Base-by-base conservation (phyloP, 306 rosid genomes). In the Astragalus glycyphyllos region DNA sequence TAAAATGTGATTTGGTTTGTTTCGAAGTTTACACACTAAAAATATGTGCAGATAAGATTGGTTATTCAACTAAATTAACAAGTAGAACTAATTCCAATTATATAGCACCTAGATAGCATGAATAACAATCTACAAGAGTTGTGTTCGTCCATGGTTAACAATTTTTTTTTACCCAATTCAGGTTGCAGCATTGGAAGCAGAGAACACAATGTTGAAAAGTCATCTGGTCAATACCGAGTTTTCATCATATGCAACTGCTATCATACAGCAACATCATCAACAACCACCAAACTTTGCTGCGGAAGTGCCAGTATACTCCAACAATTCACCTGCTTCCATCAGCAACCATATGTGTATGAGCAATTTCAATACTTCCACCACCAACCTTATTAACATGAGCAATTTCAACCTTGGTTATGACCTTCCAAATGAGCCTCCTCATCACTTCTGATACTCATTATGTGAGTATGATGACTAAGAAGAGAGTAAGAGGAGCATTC, bases 171-270 rank as follows among this genome's bases (percentile, higher is more conserved):
- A 29, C 29, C 71, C 11, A 65, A 31, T 75, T 44, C 73, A 92
- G 98, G 95, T 92, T 75, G 73, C 87, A 63, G 71, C 86, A 1
- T 71, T 87, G 73, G 88, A 87, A 81, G 79, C 79, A 4, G 89
- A 92, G 75, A 75, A 87, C 11, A 71, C 75, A 0, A 68, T 76
- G 82, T 80, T 89, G 75, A 84, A 92, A 71, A 77, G 42, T 47
- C 92, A 84, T 57, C 20, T 86, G 63, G 80, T 89, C 55, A 87
- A 80, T 45, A 81, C 71, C n/a, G 48, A 86, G 69, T 58, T 69
- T 63, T 87, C 85, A 56, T 87, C 85, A 60, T 80, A 76, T 54
- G 84, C 83, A 50, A 84, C 31, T 60, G 80, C 83, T 49, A 84
- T 45, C 83, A 78, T 58, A 6, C 58, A 49, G 11, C 58, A 72